Conservation (phyloP, 805 yeast genomes). For the Ogataea polymorpha region DNA sequence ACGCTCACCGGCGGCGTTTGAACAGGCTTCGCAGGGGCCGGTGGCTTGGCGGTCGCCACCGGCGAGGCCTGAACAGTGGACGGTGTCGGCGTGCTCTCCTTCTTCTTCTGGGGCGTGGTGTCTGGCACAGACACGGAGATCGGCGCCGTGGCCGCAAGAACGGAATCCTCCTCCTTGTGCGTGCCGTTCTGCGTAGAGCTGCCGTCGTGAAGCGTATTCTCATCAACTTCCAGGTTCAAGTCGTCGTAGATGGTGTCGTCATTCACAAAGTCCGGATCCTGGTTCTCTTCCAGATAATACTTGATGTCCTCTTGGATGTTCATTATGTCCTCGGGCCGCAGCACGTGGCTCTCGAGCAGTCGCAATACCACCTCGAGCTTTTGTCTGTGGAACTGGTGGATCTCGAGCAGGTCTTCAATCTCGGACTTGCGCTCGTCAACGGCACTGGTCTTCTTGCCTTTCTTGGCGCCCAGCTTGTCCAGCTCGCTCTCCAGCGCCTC, state of each 20-base stretch:
- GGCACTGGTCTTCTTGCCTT: conserved; percentile 45
- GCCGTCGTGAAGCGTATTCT: conserved; percentile 30
- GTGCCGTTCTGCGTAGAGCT: conserved; percentile 8
- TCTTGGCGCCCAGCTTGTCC: conserved; percentile 48
- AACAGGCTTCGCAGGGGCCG: conserved; percentile 6
- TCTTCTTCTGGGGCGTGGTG: conserved; percentile 15
- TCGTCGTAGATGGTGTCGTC: conserved; percentile 93
- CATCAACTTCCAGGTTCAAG: conserved; percentile 59
- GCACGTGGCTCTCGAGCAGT: conserved; percentile 70
- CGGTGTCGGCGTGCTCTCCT: conserved; percentile 17
- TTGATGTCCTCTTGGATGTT: conserved; percentile 83
- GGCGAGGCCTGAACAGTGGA: conserved; percentile 12
- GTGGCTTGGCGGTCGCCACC: not conserved
- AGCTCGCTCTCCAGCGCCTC: conserved; percentile 75
- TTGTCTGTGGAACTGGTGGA: conserved; percentile 76
- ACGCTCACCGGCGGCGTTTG: conserved; percentile 1
- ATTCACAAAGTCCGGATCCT: conserved; percentile 89
- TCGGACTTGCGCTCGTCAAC: conserved; percentile 53
- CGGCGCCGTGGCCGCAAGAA: conserved; percentile 10
- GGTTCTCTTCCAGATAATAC: conserved; percentile 91
- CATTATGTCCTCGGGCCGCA: conserved; percentile 74
- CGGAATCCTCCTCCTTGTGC: conserved; percentile 19
- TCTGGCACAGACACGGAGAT: conserved; percentile 5
- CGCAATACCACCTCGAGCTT: conserved; percentile 76
- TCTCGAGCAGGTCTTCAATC: conserved; percentile 61